phyloP scores from a whole-genome alignment of 2,329 filamentous ascomycete genomes.

The Echinosphaeria canescens region DNA sequence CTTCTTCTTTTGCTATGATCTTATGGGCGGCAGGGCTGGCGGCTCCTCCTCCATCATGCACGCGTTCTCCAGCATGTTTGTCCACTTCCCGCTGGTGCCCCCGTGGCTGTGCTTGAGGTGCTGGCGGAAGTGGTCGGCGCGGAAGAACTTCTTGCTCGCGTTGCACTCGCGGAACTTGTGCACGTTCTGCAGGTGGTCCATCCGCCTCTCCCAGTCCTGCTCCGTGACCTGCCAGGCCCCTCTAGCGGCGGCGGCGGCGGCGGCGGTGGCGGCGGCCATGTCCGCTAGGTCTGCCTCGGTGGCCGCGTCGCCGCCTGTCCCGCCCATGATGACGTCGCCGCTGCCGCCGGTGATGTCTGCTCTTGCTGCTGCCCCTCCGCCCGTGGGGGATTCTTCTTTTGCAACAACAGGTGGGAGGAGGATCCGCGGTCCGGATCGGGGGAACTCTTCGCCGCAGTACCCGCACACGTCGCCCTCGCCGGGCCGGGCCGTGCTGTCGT shows the following conservation, averaged over 20 bases:
- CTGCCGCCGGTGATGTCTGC: too few species aligned
- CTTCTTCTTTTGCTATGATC: neutral
- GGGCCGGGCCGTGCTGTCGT: constrained; percentile 48
- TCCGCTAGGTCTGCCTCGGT: too few species aligned
- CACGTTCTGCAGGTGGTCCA: constrained; percentile 70
- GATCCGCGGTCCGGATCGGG: constrained; percentile 24
- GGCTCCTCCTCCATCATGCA: constrained; percentile 85
- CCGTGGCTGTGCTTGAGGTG: constrained; percentile 96
- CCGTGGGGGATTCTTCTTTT: too few species aligned
- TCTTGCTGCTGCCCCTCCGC: too few species aligned
- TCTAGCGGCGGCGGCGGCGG: constrained; percentile 8
- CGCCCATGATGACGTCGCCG: too few species aligned
- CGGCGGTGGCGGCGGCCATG: constrained; percentile 14
- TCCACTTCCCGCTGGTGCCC: constrained; percentile 95
- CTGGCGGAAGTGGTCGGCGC: constrained; percentile 94
- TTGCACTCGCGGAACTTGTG: constrained; percentile 99
- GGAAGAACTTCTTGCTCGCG: constrained; percentile 93
- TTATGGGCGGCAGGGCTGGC: constrained; percentile 18
- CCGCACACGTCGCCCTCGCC: constrained; percentile 66
- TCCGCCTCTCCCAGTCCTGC: constrained; percentile 70
- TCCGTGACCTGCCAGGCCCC: constrained; percentile 32
- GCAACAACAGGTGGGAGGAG: too few species aligned
- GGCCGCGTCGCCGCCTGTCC: constrained; percentile 12
- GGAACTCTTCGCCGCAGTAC: constrained; percentile 87
- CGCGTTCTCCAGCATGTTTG: constrained; percentile 88